These are phyloP conservation scores for Gossypium davidsonii DNA, from an alignment of 441 rosid species.

Conservation along the genomic window DNA sequence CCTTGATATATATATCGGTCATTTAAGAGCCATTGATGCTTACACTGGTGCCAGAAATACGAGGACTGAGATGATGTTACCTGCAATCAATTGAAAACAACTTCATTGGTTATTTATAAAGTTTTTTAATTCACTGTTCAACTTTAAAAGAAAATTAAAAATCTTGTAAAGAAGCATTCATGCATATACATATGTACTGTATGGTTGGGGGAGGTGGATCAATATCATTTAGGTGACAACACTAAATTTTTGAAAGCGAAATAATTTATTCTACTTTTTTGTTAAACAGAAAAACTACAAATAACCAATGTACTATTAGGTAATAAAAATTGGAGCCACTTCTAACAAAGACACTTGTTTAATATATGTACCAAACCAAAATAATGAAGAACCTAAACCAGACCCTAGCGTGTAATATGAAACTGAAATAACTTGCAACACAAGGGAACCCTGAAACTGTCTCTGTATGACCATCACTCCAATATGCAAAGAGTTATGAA, in stretches of 20 bases:
- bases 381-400: not conserved
- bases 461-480: no score
- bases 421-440: not conserved
- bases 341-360: not conserved
- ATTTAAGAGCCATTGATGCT: slow-evolving; percentile 21
- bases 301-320: not conserved
- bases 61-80: slow-evolving; percentile 62
- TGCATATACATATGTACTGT: not conserved
- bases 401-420: not conserved
- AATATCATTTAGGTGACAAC: not conserved
- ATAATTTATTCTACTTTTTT: not conserved
- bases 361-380: not conserved
- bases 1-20: no score
- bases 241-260: not conserved
- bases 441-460: not conserved
- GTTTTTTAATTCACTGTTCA: not conserved
- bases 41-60: slow-evolving; percentile 83
- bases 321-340: not conserved
- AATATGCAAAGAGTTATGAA: not conserved
- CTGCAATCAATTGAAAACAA: slow-evolving; percentile 28
- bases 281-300: not conserved
- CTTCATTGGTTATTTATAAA: slow-evolving; percentile 10
- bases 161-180: not conserved
- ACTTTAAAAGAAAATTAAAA: not conserved
- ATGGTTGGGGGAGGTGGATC: slow-evolving; percentile 14